These are phyloP conservation scores for Suhomyces choctaworum DNA, from an alignment of 1,139 yeast genomes.

Conservation along the genomic window DNA sequence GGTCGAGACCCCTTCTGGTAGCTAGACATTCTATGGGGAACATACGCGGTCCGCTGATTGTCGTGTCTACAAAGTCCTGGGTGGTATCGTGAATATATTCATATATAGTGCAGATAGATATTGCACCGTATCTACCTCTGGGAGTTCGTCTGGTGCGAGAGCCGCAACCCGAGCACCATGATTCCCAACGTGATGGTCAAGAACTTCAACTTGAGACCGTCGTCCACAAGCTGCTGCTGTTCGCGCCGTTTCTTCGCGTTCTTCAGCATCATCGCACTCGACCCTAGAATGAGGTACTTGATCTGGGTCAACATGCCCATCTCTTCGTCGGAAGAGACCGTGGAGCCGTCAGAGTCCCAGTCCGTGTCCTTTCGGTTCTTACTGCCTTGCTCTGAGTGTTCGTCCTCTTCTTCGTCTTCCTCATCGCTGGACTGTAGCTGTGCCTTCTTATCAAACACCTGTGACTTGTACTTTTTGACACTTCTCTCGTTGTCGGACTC, in stretches of 20 bases:
- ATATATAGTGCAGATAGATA: background rate
- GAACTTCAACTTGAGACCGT: slow-evolving; percentile 45
- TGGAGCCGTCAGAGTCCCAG: slow-evolving; percentile 14
- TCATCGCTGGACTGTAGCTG: slow-evolving; percentile 18
- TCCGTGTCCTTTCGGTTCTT: slow-evolving; percentile 13
- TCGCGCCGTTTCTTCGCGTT: slow-evolving; percentile 18
- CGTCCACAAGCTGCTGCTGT: slow-evolving; percentile 37
- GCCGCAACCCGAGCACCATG: slow-evolving; percentile 42
- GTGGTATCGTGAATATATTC: background rate
- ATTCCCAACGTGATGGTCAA: slow-evolving; percentile 48
- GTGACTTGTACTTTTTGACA: slow-evolving; percentile 40
- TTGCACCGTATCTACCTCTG: slow-evolving; percentile 7
- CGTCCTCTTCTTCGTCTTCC: slow-evolving; percentile 15
- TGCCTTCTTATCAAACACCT: slow-evolving; percentile 25
- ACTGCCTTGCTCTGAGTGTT: slow-evolving; percentile 16
- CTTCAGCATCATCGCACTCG: slow-evolving; percentile 21
- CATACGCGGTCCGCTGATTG: background rate
- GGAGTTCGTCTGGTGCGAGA: slow-evolving; percentile 27
- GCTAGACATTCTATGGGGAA: too few relatives aligned
- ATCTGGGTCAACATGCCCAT: slow-evolving; percentile 38
- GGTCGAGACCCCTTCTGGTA: too few relatives aligned
- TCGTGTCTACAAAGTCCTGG: background rate
- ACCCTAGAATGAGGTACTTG: slow-evolving; percentile 35
- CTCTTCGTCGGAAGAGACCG: slow-evolving; percentile 18
- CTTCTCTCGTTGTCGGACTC: slow-evolving; percentile 15